Conservation (phyloP, 192 early-diverging fungal genomes). For the Dispira simplex region DNA sequence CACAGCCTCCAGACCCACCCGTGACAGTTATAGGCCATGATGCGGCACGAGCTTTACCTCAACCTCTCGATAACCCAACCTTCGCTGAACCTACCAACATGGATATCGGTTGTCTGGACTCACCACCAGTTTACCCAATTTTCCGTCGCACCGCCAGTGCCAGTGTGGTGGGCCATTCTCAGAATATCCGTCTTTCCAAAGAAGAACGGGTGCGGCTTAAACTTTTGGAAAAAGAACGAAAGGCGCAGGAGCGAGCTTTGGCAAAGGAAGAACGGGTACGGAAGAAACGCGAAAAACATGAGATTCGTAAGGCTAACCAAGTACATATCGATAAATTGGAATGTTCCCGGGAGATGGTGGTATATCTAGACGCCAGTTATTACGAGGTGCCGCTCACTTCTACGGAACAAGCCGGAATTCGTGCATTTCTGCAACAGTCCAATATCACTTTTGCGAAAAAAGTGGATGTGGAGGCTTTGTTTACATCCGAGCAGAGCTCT, state of each 20-base stretch:
- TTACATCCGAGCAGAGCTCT: background rate
- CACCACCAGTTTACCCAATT: background rate
- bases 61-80: background rate
- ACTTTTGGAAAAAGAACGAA: constrained; percentile 1
- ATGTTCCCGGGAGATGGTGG: constrained; percentile 2
- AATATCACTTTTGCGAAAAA: background rate
- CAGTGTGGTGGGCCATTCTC: background rate
- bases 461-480: background rate
- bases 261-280: background rate
- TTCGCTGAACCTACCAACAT: background rate
- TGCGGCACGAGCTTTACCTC: background rate
- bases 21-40: background rate
- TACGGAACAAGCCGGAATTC: background rate
- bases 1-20: too few relatives aligned
- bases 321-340: constrained; percentile 10
- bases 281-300: background rate
- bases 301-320: background rate
- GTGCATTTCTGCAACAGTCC: background rate
- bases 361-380: background rate
- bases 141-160: background rate
- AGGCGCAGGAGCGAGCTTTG: background rate
- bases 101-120: background rate
- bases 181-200: background rate
- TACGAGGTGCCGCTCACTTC: background rate
- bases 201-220: background rate